phyloP scores from a whole-genome alignment of 495 filamentous ascomycete genomes.

The Opeltia flavorubescens region DNA sequence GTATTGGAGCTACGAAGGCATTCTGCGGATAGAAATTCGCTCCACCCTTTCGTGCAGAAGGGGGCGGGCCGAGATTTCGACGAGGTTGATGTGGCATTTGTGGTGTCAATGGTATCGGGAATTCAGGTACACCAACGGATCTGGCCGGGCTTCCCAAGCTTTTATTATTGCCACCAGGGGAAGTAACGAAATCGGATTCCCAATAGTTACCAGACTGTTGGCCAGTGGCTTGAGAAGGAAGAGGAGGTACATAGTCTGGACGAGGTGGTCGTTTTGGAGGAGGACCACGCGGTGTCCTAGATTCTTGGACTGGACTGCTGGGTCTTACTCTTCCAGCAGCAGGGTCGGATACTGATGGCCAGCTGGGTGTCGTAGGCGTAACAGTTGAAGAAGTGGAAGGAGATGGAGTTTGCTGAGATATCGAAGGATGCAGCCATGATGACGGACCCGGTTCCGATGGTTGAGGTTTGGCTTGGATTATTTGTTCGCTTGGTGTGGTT shows the following conservation, averaged over 20 bases:
- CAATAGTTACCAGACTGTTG: slow-evolving; percentile 19
- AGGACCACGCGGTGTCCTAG: slow-evolving; percentile 31
- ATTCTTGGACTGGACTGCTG: slow-evolving; percentile 23
- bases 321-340: slow-evolving; percentile 22
- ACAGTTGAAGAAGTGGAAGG: background rate
- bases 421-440: background rate
- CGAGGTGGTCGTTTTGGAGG: slow-evolving; percentile 55
- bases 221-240: slow-evolving; percentile 28
- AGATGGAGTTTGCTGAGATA: background rate
- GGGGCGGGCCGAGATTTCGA: slow-evolving; percentile 27
- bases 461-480: slow-evolving; percentile 28
- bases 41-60: slow-evolving; percentile 53
- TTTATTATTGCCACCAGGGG: background rate
- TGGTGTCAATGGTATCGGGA: slow-evolving; percentile 23
- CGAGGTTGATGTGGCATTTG: slow-evolving; percentile 15
- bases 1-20: slow-evolving; percentile 77
- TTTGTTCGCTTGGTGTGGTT: slow-evolving; percentile 19
- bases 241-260: slow-evolving; percentile 43
- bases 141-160: slow-evolving; percentile 15
- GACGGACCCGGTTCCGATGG: too few species aligned
- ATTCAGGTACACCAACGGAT: slow-evolving; percentile 29
- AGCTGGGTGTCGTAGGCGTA: background rate
- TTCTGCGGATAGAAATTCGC: slow-evolving; percentile 59
- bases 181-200: slow-evolving; percentile 11
- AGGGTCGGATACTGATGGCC: background rate